phyloP scores from a whole-genome alignment of 352 stramenopile species.

The Pilasporangium apinafurcum region DNA sequence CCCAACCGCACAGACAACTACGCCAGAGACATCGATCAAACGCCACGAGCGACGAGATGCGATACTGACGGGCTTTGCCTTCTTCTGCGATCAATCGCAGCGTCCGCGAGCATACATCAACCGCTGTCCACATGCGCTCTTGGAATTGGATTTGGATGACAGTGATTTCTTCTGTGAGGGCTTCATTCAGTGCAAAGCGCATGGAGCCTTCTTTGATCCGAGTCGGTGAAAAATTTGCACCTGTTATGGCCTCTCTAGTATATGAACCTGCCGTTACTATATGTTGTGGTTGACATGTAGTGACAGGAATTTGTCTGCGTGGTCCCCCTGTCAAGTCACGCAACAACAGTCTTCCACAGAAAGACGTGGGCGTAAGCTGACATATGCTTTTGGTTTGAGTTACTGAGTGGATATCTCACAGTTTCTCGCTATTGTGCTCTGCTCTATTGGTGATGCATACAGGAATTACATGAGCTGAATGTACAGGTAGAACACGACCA shows the following conservation, averaged over 20 bases:
- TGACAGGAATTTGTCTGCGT: conserved; percentile 58
- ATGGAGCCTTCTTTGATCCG: conserved; percentile 78
- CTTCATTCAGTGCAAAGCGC: conserved; percentile 77
- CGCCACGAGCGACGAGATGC: conserved; percentile 15
- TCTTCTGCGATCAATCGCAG: conserved; percentile 34
- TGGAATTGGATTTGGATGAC: conserved; percentile 78
- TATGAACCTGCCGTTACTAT: neutral
- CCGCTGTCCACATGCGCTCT: conserved; percentile 55
- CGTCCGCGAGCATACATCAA: conserved; percentile 56
- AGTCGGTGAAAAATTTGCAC: conserved; percentile 13
- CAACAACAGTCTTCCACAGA: conserved; percentile 6
- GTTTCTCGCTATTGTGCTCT: neutral
- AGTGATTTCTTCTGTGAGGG: conserved; percentile 76
- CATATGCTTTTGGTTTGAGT: neutral
- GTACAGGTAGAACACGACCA: conserved; percentile 34
- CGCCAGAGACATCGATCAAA: neutral
- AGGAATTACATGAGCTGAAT: conserved; percentile 20
- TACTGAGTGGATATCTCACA: neutral
- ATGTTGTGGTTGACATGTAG: conserved; percentile 4
- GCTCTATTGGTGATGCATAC: neutral
- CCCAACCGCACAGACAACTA: conserved; percentile 3
- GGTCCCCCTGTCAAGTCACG: conserved; percentile 31
- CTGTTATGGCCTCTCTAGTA: neutral
- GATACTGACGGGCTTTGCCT: conserved; percentile 54
- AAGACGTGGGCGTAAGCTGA: conserved; percentile 22